A percentile compares a stretch with the other conserved stretches of the same genome.
Evolutionary conservation across 805 yeast genomes (phyloP).

Genomic region (Maudiozyma bulderi): DNA sequence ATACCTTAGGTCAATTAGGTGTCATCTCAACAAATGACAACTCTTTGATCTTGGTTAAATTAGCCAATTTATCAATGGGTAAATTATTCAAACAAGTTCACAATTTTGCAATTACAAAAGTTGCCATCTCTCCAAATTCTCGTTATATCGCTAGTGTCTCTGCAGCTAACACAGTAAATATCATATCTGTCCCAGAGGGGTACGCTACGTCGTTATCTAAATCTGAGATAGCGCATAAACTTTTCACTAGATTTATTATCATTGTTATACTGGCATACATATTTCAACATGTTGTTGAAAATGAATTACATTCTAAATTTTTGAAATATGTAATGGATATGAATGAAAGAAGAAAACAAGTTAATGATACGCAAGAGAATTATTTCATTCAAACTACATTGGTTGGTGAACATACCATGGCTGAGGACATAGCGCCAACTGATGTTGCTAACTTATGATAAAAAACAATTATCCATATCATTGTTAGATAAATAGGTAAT

Average conservation of each 20-base stretch:
- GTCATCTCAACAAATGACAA: conserved; percentile 47
- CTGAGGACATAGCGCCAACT: not conserved
- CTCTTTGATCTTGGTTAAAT: conserved; percentile 49
- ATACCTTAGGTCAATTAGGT: conserved; percentile 26
- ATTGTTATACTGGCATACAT: conserved; percentile 15
- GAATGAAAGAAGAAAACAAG: not conserved
- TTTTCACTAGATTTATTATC: conserved; percentile 14
- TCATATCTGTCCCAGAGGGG: conserved; percentile 50
- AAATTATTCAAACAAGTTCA: conserved; percentile 55
- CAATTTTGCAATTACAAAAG: conserved; percentile 66
- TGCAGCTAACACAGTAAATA: conserved; percentile 65
- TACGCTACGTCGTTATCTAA: conserved; percentile 29
- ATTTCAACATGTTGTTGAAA: conserved; percentile 15
- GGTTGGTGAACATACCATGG: conserved; percentile 2
- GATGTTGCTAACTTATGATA: not conserved
- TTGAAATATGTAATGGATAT: conserved; percentile 6
- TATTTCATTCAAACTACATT: conserved; percentile 7
- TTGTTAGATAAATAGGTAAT: too few relatives aligned
- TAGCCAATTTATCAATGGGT: conserved; percentile 41
- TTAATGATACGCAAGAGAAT: not conserved
- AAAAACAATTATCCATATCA: not conserved
- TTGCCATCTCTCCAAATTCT: conserved; percentile 60
- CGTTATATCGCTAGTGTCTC: conserved; percentile 59
- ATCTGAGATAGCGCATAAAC: conserved; percentile 11
- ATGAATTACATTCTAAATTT: conserved; percentile 14